Evolutionary conservation across 768 basidiomycete species (phyloP).

Genomic region (Coprinopsis sp.): DNA sequence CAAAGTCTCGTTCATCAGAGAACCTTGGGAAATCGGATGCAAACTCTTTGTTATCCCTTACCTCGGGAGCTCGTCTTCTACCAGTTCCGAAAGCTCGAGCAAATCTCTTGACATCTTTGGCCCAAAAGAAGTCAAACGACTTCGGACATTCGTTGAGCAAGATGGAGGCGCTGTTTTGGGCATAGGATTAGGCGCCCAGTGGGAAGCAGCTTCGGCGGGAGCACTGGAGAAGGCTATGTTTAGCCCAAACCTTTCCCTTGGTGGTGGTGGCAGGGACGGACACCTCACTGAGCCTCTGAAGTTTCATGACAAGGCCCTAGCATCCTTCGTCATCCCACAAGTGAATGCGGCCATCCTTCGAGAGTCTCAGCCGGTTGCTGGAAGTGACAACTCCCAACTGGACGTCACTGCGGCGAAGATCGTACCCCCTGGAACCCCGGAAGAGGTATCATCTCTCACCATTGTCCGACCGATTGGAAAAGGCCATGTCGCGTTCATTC

Average conservation of each 20-base stretch:
- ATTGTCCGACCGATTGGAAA: conserved; percentile 17
- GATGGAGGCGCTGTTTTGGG: conserved; percentile 13
- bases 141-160: conserved; percentile 14
- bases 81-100: neutral
- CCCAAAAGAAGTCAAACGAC: conserved; percentile 5
- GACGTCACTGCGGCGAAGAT: conserved; percentile 2
- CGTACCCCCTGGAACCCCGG: neutral
- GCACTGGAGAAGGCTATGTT: neutral
- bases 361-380: neutral
- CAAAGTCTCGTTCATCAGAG: conserved; percentile 9
- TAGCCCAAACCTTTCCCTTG: conserved; percentile 1
- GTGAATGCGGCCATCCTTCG: conserved; percentile 6
- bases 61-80: neutral
- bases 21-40: conserved; percentile 15
- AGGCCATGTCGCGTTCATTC: conserved; percentile 7
- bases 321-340: no score
- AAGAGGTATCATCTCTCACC: neutral
- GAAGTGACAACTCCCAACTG: neutral
- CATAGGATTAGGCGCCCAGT: conserved; percentile 9
- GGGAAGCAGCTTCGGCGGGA: conserved; percentile 2
- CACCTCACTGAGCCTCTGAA: conserved; percentile 1
- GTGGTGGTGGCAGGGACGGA: conserved; percentile 4
- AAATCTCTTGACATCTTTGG: conserved; percentile 4
- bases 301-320: conserved; percentile 10
- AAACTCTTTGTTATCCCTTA: conserved; percentile 15